Conservation (phyloP, 139 green algal species). For the Pedinophyceae sp. region DNA sequence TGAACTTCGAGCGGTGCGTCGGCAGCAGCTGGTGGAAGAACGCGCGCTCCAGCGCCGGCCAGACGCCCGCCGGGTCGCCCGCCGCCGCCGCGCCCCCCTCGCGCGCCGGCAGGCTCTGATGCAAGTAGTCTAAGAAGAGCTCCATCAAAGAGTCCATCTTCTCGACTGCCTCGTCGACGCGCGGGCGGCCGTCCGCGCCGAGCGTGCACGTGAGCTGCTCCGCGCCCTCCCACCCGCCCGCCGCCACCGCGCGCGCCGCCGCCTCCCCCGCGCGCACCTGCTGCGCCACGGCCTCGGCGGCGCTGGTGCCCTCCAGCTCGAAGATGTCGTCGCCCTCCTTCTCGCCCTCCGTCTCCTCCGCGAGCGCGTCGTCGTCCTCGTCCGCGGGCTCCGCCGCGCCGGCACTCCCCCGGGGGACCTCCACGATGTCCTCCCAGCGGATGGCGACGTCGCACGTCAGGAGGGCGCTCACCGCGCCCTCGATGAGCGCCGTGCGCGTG, state of each 20-base stretch:
- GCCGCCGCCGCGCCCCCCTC: slow-evolving; percentile 8
- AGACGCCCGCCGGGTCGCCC: slow-evolving; percentile 11
- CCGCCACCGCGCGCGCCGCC: slow-evolving; percentile 5
- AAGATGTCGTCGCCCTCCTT: slow-evolving; percentile 46
- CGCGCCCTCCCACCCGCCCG: slow-evolving; percentile 42
- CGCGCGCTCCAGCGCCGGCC: slow-evolving; percentile 34
- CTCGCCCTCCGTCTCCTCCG: not conserved
- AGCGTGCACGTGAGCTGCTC: not conserved
- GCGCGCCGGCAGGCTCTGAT: not conserved
- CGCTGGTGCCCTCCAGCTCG: slow-evolving; percentile 60
- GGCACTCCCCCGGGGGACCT: slow-evolving; percentile 22
- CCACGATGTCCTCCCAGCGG: slow-evolving; percentile 73
- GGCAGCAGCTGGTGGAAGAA: slow-evolving; percentile 64
- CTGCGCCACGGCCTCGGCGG: slow-evolving; percentile 10
- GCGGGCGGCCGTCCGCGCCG: slow-evolving; percentile 6
- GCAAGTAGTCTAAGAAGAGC: slow-evolving; percentile 29
- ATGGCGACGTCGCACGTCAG: slow-evolving; percentile 4
- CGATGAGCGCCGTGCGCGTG: not conserved
- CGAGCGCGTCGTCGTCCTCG: slow-evolving; percentile 14
- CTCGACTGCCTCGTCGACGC: slow-evolving; percentile 38
- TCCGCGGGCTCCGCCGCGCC: slow-evolving; percentile 9
- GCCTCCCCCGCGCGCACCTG: slow-evolving; percentile 5
- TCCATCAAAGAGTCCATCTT: slow-evolving; percentile 84
- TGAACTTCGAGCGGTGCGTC: slow-evolving; percentile 80
- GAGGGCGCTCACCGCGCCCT: not conserved